Conservation (phyloP, 2,329 filamentous ascomycete genomes). For the Leptographium flavum region DNA sequence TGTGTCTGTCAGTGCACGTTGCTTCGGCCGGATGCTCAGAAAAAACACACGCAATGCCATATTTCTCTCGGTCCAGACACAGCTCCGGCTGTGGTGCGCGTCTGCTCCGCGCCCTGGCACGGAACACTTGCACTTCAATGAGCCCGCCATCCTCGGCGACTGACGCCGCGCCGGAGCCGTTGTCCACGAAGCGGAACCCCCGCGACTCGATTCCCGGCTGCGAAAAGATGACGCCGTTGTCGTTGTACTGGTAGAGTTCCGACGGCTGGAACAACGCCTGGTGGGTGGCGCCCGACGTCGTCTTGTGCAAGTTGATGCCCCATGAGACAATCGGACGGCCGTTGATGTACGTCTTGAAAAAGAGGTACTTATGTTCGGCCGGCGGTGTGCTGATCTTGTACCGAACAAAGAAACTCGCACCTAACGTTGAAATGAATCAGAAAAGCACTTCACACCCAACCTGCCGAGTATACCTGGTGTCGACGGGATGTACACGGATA, state of each 20-base stretch:
- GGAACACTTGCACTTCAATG: constrained; percentile 38
- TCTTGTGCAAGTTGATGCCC: constrained; percentile 31
- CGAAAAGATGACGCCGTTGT: constrained; percentile 19
- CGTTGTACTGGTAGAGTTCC: constrained; percentile 23
- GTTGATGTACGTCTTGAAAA: constrained; percentile 43
- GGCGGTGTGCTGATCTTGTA: constrained; percentile 27
- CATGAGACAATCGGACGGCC: constrained; percentile 36
- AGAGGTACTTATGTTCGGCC: constrained; percentile 25
- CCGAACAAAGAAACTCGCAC: constrained; percentile 36
- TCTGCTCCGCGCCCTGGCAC: constrained; percentile 31
- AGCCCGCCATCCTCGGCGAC: constrained; percentile 38
- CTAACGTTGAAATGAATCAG: constrained; percentile 17
- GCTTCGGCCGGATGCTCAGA: neutral
- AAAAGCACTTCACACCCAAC: neutral
- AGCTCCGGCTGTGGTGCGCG: constrained; percentile 25
- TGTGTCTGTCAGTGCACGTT: constrained; percentile 13
- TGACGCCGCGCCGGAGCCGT: constrained; percentile 20
- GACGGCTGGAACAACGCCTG: constrained; percentile 34
- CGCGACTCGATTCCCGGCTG: constrained; percentile 31
- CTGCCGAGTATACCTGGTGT: constrained; percentile 32
- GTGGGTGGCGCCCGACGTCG: constrained; percentile 19
- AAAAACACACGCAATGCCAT: constrained; percentile 36
- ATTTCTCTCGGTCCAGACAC: constrained; percentile 33
- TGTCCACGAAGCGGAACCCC: constrained; percentile 33
- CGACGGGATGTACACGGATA: constrained; percentile 44